Percentiles rank a stretch among this genome's conserved stretches.
These are phyloP conservation scores for Irpex lacteus DNA, from an alignment of 1,284 basidiomycete species.

Conservation along the genomic window DNA sequence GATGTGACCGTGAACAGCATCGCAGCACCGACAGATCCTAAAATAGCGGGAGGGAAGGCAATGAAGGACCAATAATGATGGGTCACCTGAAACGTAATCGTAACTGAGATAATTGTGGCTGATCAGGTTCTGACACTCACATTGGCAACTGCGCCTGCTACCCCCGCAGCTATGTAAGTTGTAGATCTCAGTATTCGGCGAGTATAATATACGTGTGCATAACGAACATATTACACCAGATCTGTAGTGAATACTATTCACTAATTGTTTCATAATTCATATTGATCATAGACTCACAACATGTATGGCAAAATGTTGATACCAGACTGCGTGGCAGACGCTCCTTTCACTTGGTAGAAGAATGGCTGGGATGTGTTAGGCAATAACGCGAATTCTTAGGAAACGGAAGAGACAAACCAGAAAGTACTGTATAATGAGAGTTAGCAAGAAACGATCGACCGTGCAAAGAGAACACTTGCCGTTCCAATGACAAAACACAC, in stretches of 20 bases:
- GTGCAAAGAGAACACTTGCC: not conserved
- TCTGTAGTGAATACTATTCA: not conserved
- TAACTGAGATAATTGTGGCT: not conserved
- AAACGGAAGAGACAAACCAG: not conserved
- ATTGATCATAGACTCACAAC: not conserved
- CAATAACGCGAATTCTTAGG: too few species aligned
- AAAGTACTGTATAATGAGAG: not conserved
- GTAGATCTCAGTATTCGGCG: not conserved
- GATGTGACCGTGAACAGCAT: not conserved
- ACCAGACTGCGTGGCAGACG: not conserved
- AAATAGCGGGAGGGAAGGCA: not conserved
- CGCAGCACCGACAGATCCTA: not conserved
- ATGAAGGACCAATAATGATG: not conserved
- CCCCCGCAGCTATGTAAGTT: not conserved
- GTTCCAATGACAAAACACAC: not conserved
- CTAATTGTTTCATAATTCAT: too few species aligned
- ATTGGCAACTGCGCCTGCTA: not conserved
- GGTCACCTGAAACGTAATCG: not conserved
- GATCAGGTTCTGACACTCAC: not conserved
- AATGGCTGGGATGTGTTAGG: not conserved
- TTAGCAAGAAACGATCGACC: not conserved
- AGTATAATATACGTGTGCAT: not conserved
- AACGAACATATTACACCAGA: not conserved
- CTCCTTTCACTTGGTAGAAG: not conserved
- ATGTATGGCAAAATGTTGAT: not conserved